Conservation (phyloP, 306 rosid genomes). For the Pterocarpus santalinus region DNA sequence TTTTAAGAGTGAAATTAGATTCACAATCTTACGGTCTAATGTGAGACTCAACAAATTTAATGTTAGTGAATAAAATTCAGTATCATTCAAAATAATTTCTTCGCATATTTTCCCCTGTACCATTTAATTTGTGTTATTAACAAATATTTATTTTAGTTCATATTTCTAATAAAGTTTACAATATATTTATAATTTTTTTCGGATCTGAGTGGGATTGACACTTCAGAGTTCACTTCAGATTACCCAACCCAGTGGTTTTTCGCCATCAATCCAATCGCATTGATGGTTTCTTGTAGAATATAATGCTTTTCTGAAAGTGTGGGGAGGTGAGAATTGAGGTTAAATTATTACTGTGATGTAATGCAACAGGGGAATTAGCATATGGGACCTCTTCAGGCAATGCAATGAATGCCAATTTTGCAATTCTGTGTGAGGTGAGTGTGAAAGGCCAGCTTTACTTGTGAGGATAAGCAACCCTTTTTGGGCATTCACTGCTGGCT, state of each 20-base stretch:
- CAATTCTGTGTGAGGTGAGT: conserved; percentile 13
- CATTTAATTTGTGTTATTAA: too few relatives aligned
- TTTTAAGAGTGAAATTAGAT: too few relatives aligned
- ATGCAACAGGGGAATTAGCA: background rate
- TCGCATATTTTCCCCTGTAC: too few relatives aligned
- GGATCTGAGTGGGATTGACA: background rate
- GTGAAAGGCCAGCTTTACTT: background rate
- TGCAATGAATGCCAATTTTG: conserved; percentile 39
- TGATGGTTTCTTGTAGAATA: conserved; percentile 36
- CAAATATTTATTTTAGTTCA: too few relatives aligned
- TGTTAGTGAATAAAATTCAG: too few relatives aligned
- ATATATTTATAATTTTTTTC: too few relatives aligned
- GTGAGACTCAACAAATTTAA: too few relatives aligned
- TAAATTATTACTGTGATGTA: conserved; percentile 42
- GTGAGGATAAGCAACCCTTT: conserved; percentile 27
- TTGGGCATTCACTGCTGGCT: conserved; percentile 23
- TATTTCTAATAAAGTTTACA: too few relatives aligned
- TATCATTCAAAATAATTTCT: too few relatives aligned
- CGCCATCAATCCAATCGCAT: conserved; percentile 37
- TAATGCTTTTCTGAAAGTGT: conserved; percentile 12
- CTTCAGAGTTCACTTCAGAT: background rate
- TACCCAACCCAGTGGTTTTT: background rate
- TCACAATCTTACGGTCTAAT: too few relatives aligned
- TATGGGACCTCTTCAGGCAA: conserved; percentile 23
- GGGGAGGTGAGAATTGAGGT: background rate